Conservation (phyloP, 352 stramenopile genomes). For the Thraustochytrium sp. region DNA sequence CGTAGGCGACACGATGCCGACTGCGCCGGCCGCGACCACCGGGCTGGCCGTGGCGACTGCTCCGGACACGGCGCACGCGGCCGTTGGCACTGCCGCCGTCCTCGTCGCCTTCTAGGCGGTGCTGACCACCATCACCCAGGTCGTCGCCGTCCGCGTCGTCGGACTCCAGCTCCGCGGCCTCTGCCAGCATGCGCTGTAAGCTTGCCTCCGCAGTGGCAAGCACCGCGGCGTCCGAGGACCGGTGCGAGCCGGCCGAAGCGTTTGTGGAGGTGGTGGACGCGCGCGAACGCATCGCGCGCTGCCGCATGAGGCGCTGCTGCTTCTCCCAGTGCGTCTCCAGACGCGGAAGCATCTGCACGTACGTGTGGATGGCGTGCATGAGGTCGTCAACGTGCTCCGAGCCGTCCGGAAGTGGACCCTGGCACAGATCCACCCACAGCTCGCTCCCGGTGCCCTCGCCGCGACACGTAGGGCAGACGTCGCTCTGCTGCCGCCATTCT, state of each 20-base stretch:
- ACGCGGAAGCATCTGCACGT: slow-evolving; percentile 26
- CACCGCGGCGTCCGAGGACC: neutral
- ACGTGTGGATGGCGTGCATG: slow-evolving; percentile 31
- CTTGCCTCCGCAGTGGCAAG: neutral
- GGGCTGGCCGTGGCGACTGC: no score
- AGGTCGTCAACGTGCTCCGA: slow-evolving; percentile 22
- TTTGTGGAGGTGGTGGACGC: neutral
- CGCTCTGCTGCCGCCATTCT: neutral
- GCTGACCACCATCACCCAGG: no score
- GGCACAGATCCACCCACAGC: neutral
- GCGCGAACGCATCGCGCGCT: neutral
- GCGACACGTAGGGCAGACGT: slow-evolving; percentile 3
- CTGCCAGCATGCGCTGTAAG: neutral
- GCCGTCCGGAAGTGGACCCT: neutral
- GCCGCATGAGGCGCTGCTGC: neutral
- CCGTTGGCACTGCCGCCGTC: no score
- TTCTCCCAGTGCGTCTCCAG: slow-evolving; percentile 33
- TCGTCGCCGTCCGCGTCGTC: neutral
- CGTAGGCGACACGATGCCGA: no score
- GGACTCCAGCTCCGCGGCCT: neutral
- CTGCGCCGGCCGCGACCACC: no score
- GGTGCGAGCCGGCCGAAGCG: neutral
- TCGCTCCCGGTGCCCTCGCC: slow-evolving; percentile 1
- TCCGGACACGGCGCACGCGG: no score
- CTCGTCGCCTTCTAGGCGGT: no score